Conservation (phyloP, 2,329 filamentous ascomycete genomes). For the Pezicula rhizophila region DNA sequence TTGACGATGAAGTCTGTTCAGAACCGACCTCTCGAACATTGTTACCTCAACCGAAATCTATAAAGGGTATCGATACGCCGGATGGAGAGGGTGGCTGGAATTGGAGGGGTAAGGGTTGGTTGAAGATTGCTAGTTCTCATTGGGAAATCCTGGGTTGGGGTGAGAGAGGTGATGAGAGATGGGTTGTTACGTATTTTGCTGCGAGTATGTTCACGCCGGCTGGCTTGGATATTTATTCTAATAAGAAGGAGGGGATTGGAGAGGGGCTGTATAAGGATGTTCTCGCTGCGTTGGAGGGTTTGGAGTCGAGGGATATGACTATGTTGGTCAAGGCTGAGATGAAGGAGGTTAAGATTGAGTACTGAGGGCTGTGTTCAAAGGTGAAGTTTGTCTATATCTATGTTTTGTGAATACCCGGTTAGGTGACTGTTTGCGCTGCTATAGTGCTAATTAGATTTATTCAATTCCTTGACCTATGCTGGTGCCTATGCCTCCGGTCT, state of each 20-base stretch:
- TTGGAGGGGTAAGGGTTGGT: conserved; percentile 73
- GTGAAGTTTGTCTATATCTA: not conserved
- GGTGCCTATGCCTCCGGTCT: conserved; percentile 13
- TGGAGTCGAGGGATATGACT: conserved; percentile 46
- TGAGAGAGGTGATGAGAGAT: conserved; percentile 42
- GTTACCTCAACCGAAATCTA: conserved; percentile 46
- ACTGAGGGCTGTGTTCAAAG: conserved; percentile 1
- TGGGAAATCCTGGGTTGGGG: conserved; percentile 83
- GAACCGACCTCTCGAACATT: conserved; percentile 37
- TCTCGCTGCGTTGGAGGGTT: conserved; percentile 42
- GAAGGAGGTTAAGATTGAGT: conserved; percentile 36
- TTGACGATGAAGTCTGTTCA: conserved; percentile 73
- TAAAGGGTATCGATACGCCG: conserved; percentile 59
- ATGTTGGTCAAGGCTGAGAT: conserved; percentile 45
- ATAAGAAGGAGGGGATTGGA: conserved; percentile 53
- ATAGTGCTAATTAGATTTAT: not conserved
- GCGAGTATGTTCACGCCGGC: conserved; percentile 79
- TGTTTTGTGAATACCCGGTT: not conserved
- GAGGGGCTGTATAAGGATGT: conserved; percentile 51
- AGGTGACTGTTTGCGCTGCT: not conserved
- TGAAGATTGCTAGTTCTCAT: conserved; percentile 65
- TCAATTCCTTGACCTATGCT: conserved; percentile 11
- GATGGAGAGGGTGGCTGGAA: conserved; percentile 47
- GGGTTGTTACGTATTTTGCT: conserved; percentile 80
- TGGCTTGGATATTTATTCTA: conserved; percentile 72